These are phyloP conservation scores for Pugionium cornutum DNA, from an alignment of 345 rosid species.

Conservation along the genomic window DNA sequence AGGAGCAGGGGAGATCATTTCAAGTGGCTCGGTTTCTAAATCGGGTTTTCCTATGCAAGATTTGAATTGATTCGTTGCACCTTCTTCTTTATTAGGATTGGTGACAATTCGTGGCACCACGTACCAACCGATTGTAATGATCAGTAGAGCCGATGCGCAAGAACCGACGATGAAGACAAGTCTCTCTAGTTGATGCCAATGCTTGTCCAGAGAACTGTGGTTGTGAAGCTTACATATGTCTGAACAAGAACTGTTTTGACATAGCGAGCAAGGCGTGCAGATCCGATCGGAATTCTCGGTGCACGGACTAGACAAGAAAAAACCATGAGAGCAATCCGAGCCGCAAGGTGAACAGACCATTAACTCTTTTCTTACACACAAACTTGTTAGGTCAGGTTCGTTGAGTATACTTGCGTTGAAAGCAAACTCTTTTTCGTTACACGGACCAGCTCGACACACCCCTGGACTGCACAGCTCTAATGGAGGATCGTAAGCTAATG, in stretches of 20 bases:
- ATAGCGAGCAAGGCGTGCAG: slow-evolving; percentile 84
- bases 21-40: slow-evolving; percentile 45
- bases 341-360: slow-evolving; percentile 76
- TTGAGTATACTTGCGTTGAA: slow-evolving; percentile 83
- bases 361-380: slow-evolving; percentile 69
- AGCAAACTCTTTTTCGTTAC: slow-evolving; percentile 57
- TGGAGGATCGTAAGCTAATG: slow-evolving; percentile 69
- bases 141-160: slow-evolving; percentile 45
- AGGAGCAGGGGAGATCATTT: slow-evolving; percentile 43
- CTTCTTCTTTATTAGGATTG: slow-evolving; percentile 49
- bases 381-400: slow-evolving; percentile 72
- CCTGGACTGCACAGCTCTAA: slow-evolving; percentile 91
- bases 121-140: slow-evolving; percentile 55
- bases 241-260: slow-evolving; percentile 89
- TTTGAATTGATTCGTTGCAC: slow-evolving; percentile 45
- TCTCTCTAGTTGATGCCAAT: slow-evolving; percentile 49
- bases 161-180: slow-evolving; percentile 51
- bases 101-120: slow-evolving; percentile 45
- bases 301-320: slow-evolving; percentile 78
- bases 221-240: slow-evolving; percentile 56
- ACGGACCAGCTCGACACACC: slow-evolving; percentile 57
- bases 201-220: slow-evolving; percentile 48
- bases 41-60: slow-evolving; percentile 64
- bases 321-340: slow-evolving; percentile 69
- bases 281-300: slow-evolving; percentile 64